Conservation (phyloP, 495 filamentous ascomycete genomes). For the Amphirosellinia nigrospora region DNA sequence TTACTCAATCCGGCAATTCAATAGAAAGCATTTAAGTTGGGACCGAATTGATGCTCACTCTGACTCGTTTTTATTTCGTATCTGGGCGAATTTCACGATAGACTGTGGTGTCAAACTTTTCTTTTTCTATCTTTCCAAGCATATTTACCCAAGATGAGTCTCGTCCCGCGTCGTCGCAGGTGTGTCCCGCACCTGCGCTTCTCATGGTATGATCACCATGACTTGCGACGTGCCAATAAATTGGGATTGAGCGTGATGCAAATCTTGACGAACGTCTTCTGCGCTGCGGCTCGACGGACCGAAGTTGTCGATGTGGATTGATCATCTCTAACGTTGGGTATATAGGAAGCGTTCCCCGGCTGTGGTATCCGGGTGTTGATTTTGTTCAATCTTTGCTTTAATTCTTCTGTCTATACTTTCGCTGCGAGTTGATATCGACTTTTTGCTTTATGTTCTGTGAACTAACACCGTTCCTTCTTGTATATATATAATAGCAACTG, state of each 20-base stretch:
- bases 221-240: constrained; percentile 13
- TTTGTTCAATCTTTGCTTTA: background rate
- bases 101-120: background rate
- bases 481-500: background rate
- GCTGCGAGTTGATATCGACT: constrained; percentile 7
- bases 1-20: background rate
- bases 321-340: constrained; percentile 6
- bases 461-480: background rate
- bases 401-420: background rate
- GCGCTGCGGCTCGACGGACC: background rate
- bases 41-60: background rate
- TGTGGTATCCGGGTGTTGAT: background rate
- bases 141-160: background rate
- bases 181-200: background rate
- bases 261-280: background rate
- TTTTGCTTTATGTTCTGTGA: constrained; percentile 6
- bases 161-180: constrained; percentile 6
- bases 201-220: constrained; percentile 6
- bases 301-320: background rate
- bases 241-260: background rate
- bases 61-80: background rate
- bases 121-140: background rate
- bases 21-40: too few species aligned
- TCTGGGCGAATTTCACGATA: background rate
- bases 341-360: background rate